A percentile compares a stretch with the other conserved stretches of the same genome.
Conservation (phyloP, 176 grass and related monocot species). For the Zea luxurians region DNA sequence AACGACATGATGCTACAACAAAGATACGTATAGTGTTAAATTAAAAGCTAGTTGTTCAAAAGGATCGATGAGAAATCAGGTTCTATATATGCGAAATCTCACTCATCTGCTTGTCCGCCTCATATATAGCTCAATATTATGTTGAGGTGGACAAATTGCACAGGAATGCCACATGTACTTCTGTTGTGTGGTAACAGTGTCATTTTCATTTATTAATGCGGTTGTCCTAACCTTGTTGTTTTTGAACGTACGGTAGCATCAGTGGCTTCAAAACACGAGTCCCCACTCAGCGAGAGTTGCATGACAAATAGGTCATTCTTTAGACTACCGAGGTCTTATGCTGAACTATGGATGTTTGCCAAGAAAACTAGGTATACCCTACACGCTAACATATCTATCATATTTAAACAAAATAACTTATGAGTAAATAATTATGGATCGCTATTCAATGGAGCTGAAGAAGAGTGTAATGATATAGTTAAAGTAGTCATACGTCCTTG, state of each 20-base stretch:
- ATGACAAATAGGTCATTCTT: not conserved
- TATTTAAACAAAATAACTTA: too few relatives aligned
- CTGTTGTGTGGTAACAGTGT: constrained; percentile 7
- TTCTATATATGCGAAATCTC: not conserved
- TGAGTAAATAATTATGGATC: too few relatives aligned
- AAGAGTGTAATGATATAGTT: too few relatives aligned
- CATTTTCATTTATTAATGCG: constrained; percentile 26
- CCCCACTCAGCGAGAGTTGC: not conserved
- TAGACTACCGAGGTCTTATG: not conserved
- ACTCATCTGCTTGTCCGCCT: not conserved
- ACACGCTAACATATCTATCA: too few relatives aligned
- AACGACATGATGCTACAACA: not conserved
- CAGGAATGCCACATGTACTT: constrained; percentile 4
- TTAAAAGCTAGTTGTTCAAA: not conserved
- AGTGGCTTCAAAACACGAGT: constrained; percentile 9
- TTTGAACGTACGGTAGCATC: not conserved
- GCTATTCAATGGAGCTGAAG: too few relatives aligned
- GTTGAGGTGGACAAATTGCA: constrained; percentile 22
- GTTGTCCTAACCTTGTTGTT: constrained; percentile 40
- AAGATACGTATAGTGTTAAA: not conserved
- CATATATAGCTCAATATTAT: not conserved
- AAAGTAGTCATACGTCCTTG: too few relatives aligned
- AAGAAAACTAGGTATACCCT: too few relatives aligned
- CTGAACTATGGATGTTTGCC: not conserved
- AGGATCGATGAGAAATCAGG: not conserved